Percentiles rank a stretch among this genome's conserved stretches.
These are phyloP conservation scores for Diaporthe sp. DNA, from an alignment of 2,329 filamentous ascomycete genomes.

Conservation along the genomic window DNA sequence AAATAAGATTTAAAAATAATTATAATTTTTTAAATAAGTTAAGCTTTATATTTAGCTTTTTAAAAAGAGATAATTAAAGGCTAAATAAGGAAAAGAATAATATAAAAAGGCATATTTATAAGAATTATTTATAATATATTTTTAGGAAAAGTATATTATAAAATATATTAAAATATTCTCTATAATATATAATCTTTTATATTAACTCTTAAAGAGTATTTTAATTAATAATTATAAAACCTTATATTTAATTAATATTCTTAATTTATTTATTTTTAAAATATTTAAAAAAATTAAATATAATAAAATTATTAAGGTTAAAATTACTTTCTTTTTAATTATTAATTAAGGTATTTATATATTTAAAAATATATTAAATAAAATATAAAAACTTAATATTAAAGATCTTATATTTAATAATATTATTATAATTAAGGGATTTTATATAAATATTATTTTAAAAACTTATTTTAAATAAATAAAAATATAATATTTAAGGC, in stretches of 20 bases:
- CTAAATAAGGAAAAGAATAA: no score
- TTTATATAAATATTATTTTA: constrained; percentile 10
- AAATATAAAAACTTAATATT: not conserved
- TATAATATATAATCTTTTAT: not conserved
- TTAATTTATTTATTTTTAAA: not conserved
- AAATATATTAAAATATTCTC: no score
- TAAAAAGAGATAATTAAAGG: no score
- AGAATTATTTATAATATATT: no score
- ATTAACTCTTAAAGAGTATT: not conserved
- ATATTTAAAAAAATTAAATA: not conserved
- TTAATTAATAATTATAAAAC: not conserved
- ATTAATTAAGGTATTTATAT: not conserved
- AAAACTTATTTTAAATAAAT: not conserved
- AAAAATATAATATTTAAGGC: not conserved
- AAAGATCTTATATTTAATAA: not conserved
- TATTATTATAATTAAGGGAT: not conserved
- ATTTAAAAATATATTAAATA: not conserved
- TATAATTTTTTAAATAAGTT: no score
- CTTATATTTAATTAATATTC: no score
- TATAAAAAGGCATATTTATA: no score
- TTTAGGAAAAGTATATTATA: no score
- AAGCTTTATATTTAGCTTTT: no score
- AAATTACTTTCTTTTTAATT: not conserved
- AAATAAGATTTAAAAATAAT: no score
- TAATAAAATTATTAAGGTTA: not conserved